Conservation (phyloP, 2,329 filamentous ascomycete species). For the Dryadomyces quercivorus region DNA sequence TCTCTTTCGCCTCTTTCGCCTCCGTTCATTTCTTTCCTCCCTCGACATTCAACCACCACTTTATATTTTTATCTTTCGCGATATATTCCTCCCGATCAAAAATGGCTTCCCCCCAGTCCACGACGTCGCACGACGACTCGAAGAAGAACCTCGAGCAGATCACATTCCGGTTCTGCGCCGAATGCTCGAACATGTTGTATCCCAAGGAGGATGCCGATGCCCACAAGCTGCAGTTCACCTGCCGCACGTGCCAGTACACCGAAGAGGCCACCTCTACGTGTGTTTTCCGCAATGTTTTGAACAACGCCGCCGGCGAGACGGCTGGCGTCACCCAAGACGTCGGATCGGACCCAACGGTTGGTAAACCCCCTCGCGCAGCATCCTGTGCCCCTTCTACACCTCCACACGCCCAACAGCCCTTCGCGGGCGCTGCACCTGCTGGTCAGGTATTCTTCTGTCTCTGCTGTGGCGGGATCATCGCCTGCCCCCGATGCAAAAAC, state of each 20-base stretch:
- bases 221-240: slow-evolving; percentile 84
- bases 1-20: neutral
- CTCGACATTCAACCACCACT: neutral
- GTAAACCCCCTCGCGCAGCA: slow-evolving; percentile 34
- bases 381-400: slow-evolving; percentile 2
- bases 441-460: slow-evolving; percentile 28
- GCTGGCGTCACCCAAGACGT: slow-evolving; percentile 97
- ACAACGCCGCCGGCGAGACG: slow-evolving; percentile 84
- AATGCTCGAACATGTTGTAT: slow-evolving; percentile 98
- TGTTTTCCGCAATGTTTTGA: slow-evolving; percentile 90
- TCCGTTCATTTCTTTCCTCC: too few relatives aligned
- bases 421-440: neutral
- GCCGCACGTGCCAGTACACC: slow-evolving; percentile 87
- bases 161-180: slow-evolving; percentile 94
- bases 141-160: slow-evolving; percentile 61
- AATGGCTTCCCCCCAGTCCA: slow-evolving; percentile 47
- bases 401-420: too few relatives aligned
- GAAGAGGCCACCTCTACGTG: slow-evolving; percentile 79
- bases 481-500: slow-evolving; percentile 27
- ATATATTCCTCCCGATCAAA: neutral
- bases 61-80: neutral
- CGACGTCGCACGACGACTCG: slow-evolving; percentile 27
- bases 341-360: slow-evolving; percentile 94
- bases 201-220: slow-evolving; percentile 84
- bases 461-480: slow-evolving; percentile 31